These are phyloP conservation scores for Aspergillus olivimuriae DNA, from an alignment of 495 filamentous ascomycete genomes.

Conservation along the genomic window DNA sequence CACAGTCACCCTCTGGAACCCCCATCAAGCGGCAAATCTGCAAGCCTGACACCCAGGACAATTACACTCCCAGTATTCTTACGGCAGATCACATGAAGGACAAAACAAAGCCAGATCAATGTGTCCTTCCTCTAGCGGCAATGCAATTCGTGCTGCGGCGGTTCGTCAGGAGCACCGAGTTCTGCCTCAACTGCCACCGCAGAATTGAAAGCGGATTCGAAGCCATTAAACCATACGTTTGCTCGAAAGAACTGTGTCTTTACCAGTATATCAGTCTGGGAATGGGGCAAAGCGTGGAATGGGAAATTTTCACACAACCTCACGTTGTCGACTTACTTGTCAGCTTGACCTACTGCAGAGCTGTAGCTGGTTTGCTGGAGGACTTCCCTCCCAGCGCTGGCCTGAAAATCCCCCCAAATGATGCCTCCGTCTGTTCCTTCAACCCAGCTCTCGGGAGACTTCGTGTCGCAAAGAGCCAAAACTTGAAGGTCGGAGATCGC, in stretches of 20 bases:
- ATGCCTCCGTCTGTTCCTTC: too few species aligned
- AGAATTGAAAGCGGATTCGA: conserved; percentile 66
- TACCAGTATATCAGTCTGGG: conserved; percentile 91
- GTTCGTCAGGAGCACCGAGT: conserved; percentile 77
- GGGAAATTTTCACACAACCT: conserved; percentile 75
- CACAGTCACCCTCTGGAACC: neutral
- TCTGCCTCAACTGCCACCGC: conserved; percentile 81
- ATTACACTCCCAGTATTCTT: conserved; percentile 27
- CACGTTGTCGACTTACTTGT: conserved; percentile 81
- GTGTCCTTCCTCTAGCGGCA: conserved; percentile 64
- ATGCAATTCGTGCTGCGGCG: conserved; percentile 79
- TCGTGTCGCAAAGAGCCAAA: too few species aligned
- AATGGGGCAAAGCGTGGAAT: conserved; percentile 77
- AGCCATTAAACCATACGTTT: conserved; percentile 89
- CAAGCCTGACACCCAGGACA: conserved; percentile 20
- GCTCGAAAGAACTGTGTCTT: conserved; percentile 70
- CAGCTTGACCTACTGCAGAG: conserved; percentile 70
- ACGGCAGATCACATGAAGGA: conserved; percentile 46
- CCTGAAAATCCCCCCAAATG: conserved; percentile 67
- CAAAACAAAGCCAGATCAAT: conserved; percentile 4
- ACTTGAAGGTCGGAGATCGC: too few species aligned
- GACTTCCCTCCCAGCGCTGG: conserved; percentile 65
- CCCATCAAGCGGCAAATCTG: conserved; percentile 6
- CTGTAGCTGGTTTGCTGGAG: conserved; percentile 34
- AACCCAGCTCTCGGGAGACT: too few species aligned